Conservation (phyloP, 352 stramenopile genomes). For the Phytophthora colocasiae region DNA sequence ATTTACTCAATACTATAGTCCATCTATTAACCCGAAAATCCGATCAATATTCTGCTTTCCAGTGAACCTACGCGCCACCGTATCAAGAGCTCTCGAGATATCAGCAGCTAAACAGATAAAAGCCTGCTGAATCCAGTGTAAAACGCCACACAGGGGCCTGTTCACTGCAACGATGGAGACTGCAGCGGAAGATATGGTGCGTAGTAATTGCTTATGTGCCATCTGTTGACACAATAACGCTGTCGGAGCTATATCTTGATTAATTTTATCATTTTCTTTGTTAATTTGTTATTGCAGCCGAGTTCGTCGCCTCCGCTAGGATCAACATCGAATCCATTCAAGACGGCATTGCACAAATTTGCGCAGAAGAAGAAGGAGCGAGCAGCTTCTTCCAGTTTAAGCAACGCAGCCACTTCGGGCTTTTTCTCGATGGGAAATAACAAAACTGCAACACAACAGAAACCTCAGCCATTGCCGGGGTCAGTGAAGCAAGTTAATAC, state of each 20-base stretch:
- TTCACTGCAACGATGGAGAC: slow-evolving; percentile 26
- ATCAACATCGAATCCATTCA: slow-evolving; percentile 73
- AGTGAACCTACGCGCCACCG: slow-evolving; percentile 15
- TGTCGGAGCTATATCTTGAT: background rate
- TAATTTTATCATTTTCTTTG: background rate
- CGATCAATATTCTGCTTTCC: background rate
- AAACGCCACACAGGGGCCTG: background rate
- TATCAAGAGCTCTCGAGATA: slow-evolving; percentile 7
- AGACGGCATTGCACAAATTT: slow-evolving; percentile 84
- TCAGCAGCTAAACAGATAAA: slow-evolving; percentile 20
- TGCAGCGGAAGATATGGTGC: slow-evolving; percentile 34
- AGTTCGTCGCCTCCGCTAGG: slow-evolving; percentile 33
- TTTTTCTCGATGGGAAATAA: slow-evolving; percentile 69
- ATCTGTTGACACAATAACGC: slow-evolving; percentile 23
- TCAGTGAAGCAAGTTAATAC: slow-evolving; percentile 80
- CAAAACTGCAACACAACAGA: slow-evolving; percentile 45
- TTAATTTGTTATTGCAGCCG: slow-evolving; percentile 24
- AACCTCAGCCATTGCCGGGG: slow-evolving; percentile 61
- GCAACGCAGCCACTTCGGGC: slow-evolving; percentile 56
- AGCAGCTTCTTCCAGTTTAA: slow-evolving; percentile 26
- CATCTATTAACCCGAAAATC: slow-evolving; percentile 11
- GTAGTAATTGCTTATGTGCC: background rate
- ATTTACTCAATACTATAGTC: background rate
- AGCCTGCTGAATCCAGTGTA: slow-evolving; percentile 17
- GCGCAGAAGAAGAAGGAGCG: slow-evolving; percentile 81